Evolutionary conservation across 2,329 filamentous ascomycete genomes (phyloP).

Genomic region (Zymoseptoria pseudotritici): DNA sequence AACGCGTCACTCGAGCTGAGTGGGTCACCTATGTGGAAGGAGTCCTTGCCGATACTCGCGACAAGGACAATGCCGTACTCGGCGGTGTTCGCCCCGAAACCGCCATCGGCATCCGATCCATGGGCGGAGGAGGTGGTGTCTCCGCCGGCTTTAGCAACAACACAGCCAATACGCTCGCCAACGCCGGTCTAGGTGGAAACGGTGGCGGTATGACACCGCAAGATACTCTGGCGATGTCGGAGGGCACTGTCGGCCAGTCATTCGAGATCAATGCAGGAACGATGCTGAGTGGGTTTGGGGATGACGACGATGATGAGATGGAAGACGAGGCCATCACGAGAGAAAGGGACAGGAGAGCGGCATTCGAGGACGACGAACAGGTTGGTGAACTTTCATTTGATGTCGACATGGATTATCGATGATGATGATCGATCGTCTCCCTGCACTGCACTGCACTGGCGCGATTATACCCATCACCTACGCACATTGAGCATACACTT

Average conservation of each 20-base stretch:
- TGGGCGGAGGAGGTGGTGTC: slow-evolving; percentile 29
- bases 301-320: slow-evolving; percentile 91
- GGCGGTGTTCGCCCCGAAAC: slow-evolving; percentile 91
- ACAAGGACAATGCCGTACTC: slow-evolving; percentile 96
- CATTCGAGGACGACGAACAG: slow-evolving; percentile 51
- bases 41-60: slow-evolving; percentile 82
- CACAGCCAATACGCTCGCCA: slow-evolving; percentile 55
- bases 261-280: slow-evolving; percentile 30
- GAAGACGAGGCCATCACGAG: slow-evolving; percentile 46
- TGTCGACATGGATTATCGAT: slow-evolving; percentile 54
- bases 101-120: slow-evolving; percentile 65
- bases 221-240: slow-evolving; percentile 28
- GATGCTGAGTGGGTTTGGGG: slow-evolving; percentile 75
- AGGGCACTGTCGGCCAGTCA: slow-evolving; percentile 27
- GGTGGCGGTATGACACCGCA: slow-evolving; percentile 19
- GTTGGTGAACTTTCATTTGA: slow-evolving; percentile 60
- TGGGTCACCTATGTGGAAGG: slow-evolving; percentile 96
- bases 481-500: slow-evolving; percentile 4
- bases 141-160: slow-evolving; percentile 46
- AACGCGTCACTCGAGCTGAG: slow-evolving; percentile 78
- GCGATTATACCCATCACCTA: background rate
- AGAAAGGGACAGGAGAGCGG: slow-evolving; percentile 21
- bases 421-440: slow-evolving; percentile 23
- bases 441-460: slow-evolving; percentile 5
- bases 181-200: slow-evolving; percentile 66